Percentiles rank a stretch among this genome's conserved stretches.
Evolutionary conservation across 805 yeast species (phyloP).

Genomic region (Ogataea parapolymorpha): DNA sequence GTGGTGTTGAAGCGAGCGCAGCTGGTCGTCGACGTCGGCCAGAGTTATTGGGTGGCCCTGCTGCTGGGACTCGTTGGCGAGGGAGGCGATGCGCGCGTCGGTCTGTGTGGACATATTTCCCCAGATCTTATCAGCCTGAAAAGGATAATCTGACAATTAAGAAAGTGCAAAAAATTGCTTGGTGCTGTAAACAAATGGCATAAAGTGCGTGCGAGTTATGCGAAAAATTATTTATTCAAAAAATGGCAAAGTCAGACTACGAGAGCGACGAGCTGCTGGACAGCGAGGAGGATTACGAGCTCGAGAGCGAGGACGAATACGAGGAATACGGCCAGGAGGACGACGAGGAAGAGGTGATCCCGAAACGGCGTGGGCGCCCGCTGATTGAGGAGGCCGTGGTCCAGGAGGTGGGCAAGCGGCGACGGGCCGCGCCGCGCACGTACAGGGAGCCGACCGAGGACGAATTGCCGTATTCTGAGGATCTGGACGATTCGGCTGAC

Average conservation of each 20-base stretch:
- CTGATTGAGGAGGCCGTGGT: conserved; percentile 9
- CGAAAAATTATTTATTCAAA: neutral
- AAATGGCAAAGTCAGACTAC: conserved; percentile 10
- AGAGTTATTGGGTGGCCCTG: conserved; percentile 15
- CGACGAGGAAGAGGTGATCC: conserved; percentile 33
- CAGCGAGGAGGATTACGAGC: conserved; percentile 17
- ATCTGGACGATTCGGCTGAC: conserved; percentile 35
- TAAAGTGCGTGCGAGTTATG: conserved; percentile 10
- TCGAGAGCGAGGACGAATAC: conserved; percentile 19
- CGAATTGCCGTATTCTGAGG: conserved; percentile 4
- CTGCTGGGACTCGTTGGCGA: conserved; percentile 9
- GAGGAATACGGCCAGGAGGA: conserved; percentile 18
- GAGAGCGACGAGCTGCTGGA: conserved; percentile 15
- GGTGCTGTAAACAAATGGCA: conserved; percentile 11
- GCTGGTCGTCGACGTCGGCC: conserved; percentile 26
- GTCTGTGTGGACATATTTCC: conserved; percentile 15
- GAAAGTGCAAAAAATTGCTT: conserved; percentile 9
- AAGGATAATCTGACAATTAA: conserved; percentile 13
- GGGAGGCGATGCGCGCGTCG: conserved; percentile 8
- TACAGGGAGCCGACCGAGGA: conserved; percentile 21
- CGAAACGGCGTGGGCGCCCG: conserved; percentile 9
- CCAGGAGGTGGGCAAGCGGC: conserved; percentile 8
- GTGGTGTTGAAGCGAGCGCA: conserved; percentile 19
- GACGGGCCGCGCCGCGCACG: conserved; percentile 15
- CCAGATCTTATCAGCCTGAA: conserved; percentile 13